phyloP scores from a whole-genome alignment of 129 eudicot species.

The Flaveria bidentis region DNA sequence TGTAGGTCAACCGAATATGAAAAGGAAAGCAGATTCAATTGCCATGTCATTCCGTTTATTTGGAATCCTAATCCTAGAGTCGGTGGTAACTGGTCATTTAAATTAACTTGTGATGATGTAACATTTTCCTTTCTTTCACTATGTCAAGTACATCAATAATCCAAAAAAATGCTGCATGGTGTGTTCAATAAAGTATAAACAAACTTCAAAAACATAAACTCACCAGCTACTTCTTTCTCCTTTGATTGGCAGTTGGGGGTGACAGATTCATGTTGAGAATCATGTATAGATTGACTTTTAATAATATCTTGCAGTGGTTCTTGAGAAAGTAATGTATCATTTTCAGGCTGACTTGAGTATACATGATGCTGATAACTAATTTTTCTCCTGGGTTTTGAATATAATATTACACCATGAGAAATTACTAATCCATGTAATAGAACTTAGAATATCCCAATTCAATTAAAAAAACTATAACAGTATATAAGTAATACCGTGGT shows the following conservation, averaged over 20 bases:
- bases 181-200: neutral
- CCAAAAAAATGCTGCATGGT: conserved; percentile 2
- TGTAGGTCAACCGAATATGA: neutral
- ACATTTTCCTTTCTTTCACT: neutral
- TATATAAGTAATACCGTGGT: conserved; percentile 46
- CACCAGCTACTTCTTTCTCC: conserved; percentile 49
- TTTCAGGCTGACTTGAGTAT: conserved; percentile 41
- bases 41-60: neutral
- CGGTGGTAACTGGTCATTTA: neutral
- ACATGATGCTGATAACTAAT: conserved; percentile 46
- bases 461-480: conserved; percentile 3
- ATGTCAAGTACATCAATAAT: conserved; percentile 1
- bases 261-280: conserved; percentile 36
- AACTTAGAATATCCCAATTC: conserved; percentile 1
- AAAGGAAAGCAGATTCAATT: neutral
- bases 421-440: neutral
- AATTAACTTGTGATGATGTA: conserved; percentile 9
- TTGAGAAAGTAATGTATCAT: conserved; percentile 46
- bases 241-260: conserved; percentile 26
- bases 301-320: conserved; percentile 45
- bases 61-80: neutral
- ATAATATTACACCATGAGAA: conserved; percentile 7
- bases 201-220: conserved; percentile 35
- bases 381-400: conserved; percentile 48
- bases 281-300: conserved; percentile 30